Evolutionary conservation across 345 rosid species (phyloP), one percentile per base, ranked within the genome.

Genomic region (Dimocarpus longan): DNA sequence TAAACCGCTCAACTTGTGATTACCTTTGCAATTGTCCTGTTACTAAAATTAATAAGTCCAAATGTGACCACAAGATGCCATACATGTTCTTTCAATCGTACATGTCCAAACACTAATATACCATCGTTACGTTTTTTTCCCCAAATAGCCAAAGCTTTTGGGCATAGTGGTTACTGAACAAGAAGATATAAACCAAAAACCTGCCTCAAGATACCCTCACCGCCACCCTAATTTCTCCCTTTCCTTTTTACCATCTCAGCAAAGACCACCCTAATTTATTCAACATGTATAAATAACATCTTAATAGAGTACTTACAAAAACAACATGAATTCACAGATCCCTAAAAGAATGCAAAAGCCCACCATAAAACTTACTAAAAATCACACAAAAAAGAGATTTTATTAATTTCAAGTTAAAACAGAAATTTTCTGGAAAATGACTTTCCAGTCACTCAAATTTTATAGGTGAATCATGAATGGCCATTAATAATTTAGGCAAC

Each of bases 361-460:
- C 59, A 11, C 59, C 65, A 68, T 16, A 66, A 67, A 42, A 57
- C 32, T 77, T 68, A 69, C 56, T 57, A 40, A 40, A 52, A 52
- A 52, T 52, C 59, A 52, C 19, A 54, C 44, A 16, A 59, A 8
- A 24, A 50, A 40, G 1, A 50, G 32, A 1, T 15, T 7, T 19
- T 22, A 19, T n/a, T 7, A 44, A 48, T 19, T 18, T 19, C 56
- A 78, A 52, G 76, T 62, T 60, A 10, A 71, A 5, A 19, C 8
- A 7, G 50, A 18, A 19, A 18, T 11, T 57, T 71, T 63, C 22
- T 44, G 32, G 32, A 12, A 46, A 6, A 37, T 48, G 50, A 63
- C 7, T 28, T 70, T 28, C 48, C 56, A 63, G 26, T 70, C 69
- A 78, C 39, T 50, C 56, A 68, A 68, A 8, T 16, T 39, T 68